Evolutionary conservation across 257 asterid genomes (phyloP).

Genomic region (Przewalskia tangutica): DNA sequence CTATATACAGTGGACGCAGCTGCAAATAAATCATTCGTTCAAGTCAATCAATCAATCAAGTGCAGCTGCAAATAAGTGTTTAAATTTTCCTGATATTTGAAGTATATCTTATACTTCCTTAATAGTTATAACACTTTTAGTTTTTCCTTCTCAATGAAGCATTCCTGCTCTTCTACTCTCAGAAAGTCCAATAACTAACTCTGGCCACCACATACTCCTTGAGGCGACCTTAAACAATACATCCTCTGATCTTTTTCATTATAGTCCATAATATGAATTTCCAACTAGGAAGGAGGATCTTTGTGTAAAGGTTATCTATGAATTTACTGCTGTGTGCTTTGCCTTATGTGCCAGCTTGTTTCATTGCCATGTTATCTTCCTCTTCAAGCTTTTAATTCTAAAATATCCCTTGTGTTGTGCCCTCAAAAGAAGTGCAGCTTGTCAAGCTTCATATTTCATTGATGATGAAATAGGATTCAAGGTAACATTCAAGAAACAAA

Average conservation of each 20-base stretch:
- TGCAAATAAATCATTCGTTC: neutral
- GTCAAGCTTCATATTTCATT: neutral
- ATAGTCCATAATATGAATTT: neutral
- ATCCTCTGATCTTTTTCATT: neutral
- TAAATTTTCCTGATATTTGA: neutral
- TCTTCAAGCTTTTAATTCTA: neutral
- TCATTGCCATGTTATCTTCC: neutral
- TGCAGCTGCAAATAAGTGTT: neutral
- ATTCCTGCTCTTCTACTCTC: neutral
- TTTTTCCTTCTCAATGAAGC: neutral
- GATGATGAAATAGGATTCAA: neutral
- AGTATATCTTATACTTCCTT: neutral
- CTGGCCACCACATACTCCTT: neutral
- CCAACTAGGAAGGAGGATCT: neutral
- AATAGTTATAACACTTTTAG: neutral
- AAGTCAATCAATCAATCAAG: neutral
- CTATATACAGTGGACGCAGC: neutral
- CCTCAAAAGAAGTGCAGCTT: neutral
- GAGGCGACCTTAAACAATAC: neutral
- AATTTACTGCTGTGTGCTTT: neutral
- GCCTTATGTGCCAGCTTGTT: neutral
- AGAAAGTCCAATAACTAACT: neutral
- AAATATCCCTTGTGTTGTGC: neutral
- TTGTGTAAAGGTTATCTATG: neutral
- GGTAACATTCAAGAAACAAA: neutral